Percentiles rank a stretch among this genome's conserved stretches.
Evolutionary conservation across 345 rosid genomes (phyloP).

Genomic region (Gossypium anomalum): DNA sequence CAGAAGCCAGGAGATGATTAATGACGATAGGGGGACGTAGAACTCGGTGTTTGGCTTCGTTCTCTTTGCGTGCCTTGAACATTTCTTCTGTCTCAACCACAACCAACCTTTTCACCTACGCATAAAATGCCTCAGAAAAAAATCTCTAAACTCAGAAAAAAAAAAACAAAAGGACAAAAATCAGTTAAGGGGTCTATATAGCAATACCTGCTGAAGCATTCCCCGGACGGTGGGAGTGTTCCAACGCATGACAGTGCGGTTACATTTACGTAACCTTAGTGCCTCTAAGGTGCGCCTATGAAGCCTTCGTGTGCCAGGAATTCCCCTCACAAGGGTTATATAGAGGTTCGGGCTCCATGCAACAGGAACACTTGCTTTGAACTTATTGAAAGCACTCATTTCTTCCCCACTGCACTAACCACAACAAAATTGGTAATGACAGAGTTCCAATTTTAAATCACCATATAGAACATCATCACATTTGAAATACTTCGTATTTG

Average conservation of each 20-base stretch:
- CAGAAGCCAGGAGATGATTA: neutral
- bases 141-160: neutral
- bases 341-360: neutral
- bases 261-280: neutral
- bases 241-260: constrained; percentile 1
- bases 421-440: neutral
- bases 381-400: constrained; percentile 1
- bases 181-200: neutral
- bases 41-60: neutral
- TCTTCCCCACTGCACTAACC: neutral
- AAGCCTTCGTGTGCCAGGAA: neutral
- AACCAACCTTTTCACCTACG: neutral
- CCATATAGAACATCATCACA: neutral
- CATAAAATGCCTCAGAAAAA: neutral
- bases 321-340: constrained; percentile 1
- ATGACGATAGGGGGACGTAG: neutral
- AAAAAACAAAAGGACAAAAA: neutral
- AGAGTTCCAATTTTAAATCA: neutral
- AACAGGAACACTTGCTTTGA: neutral
- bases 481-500: neutral
- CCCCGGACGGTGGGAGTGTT: neutral
- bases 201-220: neutral
- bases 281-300: neutral
- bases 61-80: neutral
- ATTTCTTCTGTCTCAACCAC: neutral